Base-by-base conservation (phyloP, 2,329 filamentous ascomycete genomes). In the Verticillium zaregamsianum region DNA sequence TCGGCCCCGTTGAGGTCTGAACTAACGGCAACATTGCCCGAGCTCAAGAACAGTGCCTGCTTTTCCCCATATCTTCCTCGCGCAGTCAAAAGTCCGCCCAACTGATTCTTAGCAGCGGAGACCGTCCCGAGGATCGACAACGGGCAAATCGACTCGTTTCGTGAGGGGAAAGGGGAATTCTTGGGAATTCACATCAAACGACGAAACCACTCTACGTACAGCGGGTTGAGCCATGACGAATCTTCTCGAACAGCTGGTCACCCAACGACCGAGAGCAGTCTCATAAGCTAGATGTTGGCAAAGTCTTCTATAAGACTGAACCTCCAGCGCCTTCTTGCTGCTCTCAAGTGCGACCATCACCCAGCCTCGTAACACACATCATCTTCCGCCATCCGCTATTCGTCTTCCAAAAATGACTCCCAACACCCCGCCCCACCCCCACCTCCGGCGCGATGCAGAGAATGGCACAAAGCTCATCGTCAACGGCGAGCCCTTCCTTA, bases 401-500 rank as follows among this genome's bases (percentile, higher is more conserved):
- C 23, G 5, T 32, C 15, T 32, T 32, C 14, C 52, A 28, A 57
- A 4, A 14, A 57, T 57, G 55, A 8, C 54, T 17, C 6, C 31
- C 31, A 37, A 32, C 12, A 6, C 28, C 20, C 52, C 11, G 4
- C 5, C 17, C 5, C 59, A 54, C 35, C 59, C 52, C 20, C 68
- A 69, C 11, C 63, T 70, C 0, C 20, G 52, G 5, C 68, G 63
- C 5, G 59, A 63, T 15, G 61, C 65, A 54, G 66, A 69, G 58
- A 65, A 69, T 15, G 69, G 71, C 37, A 67, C 64, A 9, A 73
- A 74, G n/a, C 69, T 77, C 33, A 68, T 76, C 2, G 70, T 77
- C 60, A 70, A 76, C 39, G 72, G 70, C 7, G 69, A 75, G 45
- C 74, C 73, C 0, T 75, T 75, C 23, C 65, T 76, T 23, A 72